These are phyloP conservation scores for Entomortierella lignicola DNA, from an alignment of 192 early-diverging fungal species.

Conservation along the genomic window DNA sequence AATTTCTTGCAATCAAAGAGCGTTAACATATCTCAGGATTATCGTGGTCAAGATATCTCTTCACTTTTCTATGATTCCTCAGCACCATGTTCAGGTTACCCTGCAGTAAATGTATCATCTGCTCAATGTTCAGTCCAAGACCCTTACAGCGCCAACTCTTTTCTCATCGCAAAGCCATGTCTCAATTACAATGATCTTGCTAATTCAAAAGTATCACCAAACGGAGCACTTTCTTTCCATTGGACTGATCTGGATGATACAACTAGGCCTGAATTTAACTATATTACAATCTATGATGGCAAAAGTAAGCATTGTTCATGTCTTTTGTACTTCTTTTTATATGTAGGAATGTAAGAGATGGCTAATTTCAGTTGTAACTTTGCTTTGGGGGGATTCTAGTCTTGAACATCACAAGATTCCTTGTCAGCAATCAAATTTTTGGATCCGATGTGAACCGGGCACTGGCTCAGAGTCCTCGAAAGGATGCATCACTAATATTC, in stretches of 20 bases:
- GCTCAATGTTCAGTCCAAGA: conserved; percentile 15
- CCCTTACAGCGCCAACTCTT: conserved; percentile 22
- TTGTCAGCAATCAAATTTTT: conserved; percentile 4
- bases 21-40: conserved; percentile 24
- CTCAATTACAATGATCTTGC: conserved; percentile 4
- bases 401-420: conserved; percentile 22
- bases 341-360: too few relatives aligned
- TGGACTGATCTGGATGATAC: conserved; percentile 35
- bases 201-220: background rate
- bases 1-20: conserved; percentile 9
- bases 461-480: background rate
- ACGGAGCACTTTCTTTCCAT: conserved; percentile 29
- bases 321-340: too few relatives aligned
- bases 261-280: conserved; percentile 8
- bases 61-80: conserved; percentile 31
- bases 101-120: conserved; percentile 10
- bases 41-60: conserved; percentile 20
- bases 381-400: conserved; percentile 7
- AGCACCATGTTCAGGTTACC: too few relatives aligned
- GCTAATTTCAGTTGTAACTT: background rate
- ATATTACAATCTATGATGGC: conserved; percentile 38
- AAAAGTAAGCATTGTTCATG: conserved; percentile 12
- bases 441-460: conserved; percentile 22
- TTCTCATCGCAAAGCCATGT: conserved; percentile 35
- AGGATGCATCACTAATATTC: conserved; percentile 31